Evolutionary conservation across 2,329 filamentous ascomycete genomes (phyloP), one percentile per base, ranked within the genome.

Genomic region (Aschersonia sp.): DNA sequence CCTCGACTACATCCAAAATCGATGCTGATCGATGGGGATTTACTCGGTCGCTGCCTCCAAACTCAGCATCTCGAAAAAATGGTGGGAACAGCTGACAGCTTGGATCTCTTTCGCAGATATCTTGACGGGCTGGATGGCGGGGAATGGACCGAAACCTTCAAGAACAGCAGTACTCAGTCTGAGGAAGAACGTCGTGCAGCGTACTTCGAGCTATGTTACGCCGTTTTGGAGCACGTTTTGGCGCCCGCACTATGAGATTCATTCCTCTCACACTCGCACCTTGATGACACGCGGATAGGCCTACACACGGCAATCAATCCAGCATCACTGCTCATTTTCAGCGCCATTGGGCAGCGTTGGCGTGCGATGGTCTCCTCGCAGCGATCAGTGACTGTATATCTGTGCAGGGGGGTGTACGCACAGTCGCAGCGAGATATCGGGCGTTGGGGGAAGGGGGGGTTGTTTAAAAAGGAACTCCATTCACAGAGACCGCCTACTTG

Each of bases 1-100:
- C 68, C 71, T 6, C 59, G 61, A 30, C 51, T 57, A 5, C 60
- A 63, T 8, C 67, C 67, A 2, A 68, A 69, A 39, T 68, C 68
- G 50, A 78, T 78, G 72, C 81, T 86, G 48, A 68, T 87, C 4
- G 71, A 87, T 51, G 83, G 83, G 0, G 80, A 86, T 54, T 65
- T 85, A 37, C 60, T 87, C 42, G 65, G 68, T 50, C 68, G 72
- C 6, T 75, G 79, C 50, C 53, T 80, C 9, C 64, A 73, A 14
- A 64, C 59, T 14, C 65, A 67, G 33, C 61, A 61, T 0, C 55
- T 81, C 22, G 69, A 75, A 54, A 54, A 56, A 32, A 54, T 77
- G 11, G 60, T 72, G 12, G 52, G 48, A 5, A 56, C 56, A 29
- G 59, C 55, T 22, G 58, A 58, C 42, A 60, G 61, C 14, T 52